phyloP scores from a whole-genome alignment of 2,329 filamentous ascomycete species.

The Paecilomyces sp. region DNA sequence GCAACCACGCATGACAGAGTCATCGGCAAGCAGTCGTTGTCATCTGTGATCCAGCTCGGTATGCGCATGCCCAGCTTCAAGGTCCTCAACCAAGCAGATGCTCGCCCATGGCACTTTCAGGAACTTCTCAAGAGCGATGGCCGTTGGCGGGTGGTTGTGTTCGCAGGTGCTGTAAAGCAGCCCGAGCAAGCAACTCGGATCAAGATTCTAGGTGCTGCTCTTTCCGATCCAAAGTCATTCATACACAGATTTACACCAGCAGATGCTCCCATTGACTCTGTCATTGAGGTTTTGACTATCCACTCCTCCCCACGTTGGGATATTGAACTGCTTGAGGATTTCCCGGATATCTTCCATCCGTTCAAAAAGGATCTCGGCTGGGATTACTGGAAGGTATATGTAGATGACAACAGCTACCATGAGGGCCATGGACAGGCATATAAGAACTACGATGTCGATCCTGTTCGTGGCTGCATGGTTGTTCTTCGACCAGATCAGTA shows the following conservation, averaged over 20 bases:
- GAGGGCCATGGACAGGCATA: slow-evolving; percentile 43
- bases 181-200: slow-evolving; percentile 39
- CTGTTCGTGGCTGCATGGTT: slow-evolving; percentile 50
- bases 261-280: slow-evolving; percentile 32
- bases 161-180: slow-evolving; percentile 51
- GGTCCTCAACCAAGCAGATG: slow-evolving; percentile 30
- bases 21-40: slow-evolving; percentile 13
- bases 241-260: slow-evolving; percentile 39
- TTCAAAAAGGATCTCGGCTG: slow-evolving; percentile 42
- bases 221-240: slow-evolving; percentile 33
- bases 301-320: slow-evolving; percentile 47
- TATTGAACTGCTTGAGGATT: slow-evolving; percentile 46
- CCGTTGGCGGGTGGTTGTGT: slow-evolving; percentile 41
- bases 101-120: slow-evolving; percentile 31
- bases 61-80: slow-evolving; percentile 27
- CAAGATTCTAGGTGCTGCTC: slow-evolving; percentile 40
- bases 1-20: slow-evolving; percentile 14
- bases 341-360: slow-evolving; percentile 42
- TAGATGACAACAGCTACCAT: slow-evolving; percentile 48
- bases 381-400: slow-evolving; percentile 53
- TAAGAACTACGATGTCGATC: slow-evolving; percentile 52
- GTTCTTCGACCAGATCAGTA: slow-evolving; percentile 63
- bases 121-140: slow-evolving; percentile 30
- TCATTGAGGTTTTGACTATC: slow-evolving; percentile 55
- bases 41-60: slow-evolving; percentile 24